These are phyloP conservation scores for Fusarium illudens DNA, from an alignment of 2,329 filamentous ascomycete species.

Conservation along the genomic window DNA sequence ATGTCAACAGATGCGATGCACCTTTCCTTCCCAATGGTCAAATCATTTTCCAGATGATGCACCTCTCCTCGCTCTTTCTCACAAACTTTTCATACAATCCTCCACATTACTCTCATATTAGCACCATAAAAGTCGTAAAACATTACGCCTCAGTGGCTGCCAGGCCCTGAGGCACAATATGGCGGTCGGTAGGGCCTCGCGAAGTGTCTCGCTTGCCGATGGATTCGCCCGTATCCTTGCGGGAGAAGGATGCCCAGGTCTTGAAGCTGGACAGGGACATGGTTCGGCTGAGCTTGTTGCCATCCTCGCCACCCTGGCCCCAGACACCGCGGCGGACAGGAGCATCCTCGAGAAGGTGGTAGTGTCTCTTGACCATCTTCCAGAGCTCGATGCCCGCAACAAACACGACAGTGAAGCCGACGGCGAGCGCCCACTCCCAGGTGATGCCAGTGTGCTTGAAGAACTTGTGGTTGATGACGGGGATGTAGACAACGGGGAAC, in stretches of 20 bases:
- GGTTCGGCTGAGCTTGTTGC: slow-evolving; percentile 56
- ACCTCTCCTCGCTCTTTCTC: neutral
- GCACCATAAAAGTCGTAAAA: slow-evolving; percentile 5
- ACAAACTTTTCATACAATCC: slow-evolving; percentile 3
- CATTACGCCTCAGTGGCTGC: slow-evolving; percentile 39
- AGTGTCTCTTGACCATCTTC: slow-evolving; percentile 73
- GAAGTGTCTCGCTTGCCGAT: slow-evolving; percentile 40
- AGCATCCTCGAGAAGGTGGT: slow-evolving; percentile 61
- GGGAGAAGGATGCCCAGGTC: slow-evolving; percentile 55
- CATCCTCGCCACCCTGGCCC: slow-evolving; percentile 61
- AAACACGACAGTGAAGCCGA: slow-evolving; percentile 70
- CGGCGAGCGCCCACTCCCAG: slow-evolving; percentile 79
- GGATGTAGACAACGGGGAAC: slow-evolving; percentile 77
- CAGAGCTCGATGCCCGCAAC: slow-evolving; percentile 74
- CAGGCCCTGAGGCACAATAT: slow-evolving; percentile 40
- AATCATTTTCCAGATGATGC: slow-evolving; percentile 2
- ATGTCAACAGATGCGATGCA: neutral
- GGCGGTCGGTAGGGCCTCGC: slow-evolving; percentile 29
- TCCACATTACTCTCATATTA: neutral
- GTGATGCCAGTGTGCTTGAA: slow-evolving; percentile 76
- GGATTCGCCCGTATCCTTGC: slow-evolving; percentile 53
- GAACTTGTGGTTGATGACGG: slow-evolving; percentile 72
- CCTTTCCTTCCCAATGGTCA: slow-evolving; percentile 4
- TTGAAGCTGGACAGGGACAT: slow-evolving; percentile 63
- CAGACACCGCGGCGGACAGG: slow-evolving; percentile 60